These are phyloP conservation scores for Penicillium sp. DNA, from an alignment of 2,329 filamentous ascomycete genomes.

Conservation along the genomic window DNA sequence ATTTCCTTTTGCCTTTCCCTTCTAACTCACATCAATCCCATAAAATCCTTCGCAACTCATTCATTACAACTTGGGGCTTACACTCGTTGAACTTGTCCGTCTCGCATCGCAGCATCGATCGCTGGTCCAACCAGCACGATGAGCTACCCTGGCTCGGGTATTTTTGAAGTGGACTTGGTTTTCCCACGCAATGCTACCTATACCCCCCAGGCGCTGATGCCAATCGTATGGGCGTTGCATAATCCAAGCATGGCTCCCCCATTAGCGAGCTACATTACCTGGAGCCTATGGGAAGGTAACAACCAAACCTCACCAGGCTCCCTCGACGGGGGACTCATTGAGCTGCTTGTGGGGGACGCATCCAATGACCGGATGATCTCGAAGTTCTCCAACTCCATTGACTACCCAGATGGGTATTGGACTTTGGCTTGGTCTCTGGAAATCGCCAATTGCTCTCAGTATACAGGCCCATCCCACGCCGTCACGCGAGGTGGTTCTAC, in stretches of 20 bases:
- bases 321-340: background rate
- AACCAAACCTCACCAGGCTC: background rate
- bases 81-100: background rate
- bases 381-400: background rate
- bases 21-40: background rate
- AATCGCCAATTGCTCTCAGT: background rate
- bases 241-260: background rate
- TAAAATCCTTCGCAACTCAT: background rate
- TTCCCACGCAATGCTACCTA: slow-evolving; percentile 8
- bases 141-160: background rate
- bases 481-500: background rate
- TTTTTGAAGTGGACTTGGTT: slow-evolving; percentile 4
- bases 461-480: background rate
- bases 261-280: background rate
- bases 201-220: background rate
- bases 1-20: background rate
- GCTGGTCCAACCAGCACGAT: background rate
- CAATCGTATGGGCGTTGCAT: slow-evolving; percentile 2
- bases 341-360: background rate
- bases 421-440: background rate
- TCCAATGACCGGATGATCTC: background rate
- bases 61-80: background rate
- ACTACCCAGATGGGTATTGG: background rate
- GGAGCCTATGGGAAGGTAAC: background rate
- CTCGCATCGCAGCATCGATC: background rate